Base-by-base conservation (phyloP, 805 yeast species). In the Myxozyma neotropica region DNA sequence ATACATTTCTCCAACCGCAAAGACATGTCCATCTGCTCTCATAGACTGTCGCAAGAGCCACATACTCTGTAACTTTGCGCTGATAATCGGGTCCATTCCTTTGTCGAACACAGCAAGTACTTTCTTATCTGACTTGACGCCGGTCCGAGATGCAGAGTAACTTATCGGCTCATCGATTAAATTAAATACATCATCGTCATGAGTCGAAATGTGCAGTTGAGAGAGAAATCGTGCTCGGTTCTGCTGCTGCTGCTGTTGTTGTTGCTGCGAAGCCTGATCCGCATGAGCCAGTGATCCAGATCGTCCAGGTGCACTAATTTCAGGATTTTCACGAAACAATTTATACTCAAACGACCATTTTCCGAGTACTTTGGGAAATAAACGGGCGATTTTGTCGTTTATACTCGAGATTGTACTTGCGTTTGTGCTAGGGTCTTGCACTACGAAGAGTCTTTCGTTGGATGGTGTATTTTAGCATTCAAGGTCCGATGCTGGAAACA, bases 11-110 rank as follows among this genome's bases (percentile, higher is more conserved):
- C 66, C 70, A 2, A 87, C 68, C 61, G 81, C 81, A 68, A 85
- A 88, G 4, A 82, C 81, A 54, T 80, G 80, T 0, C 96, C 96
- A 61, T 87, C 92, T 1, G 93, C 94, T 67, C 83, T 81, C 51
- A 88, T 79, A 8, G 81, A 76, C 71, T 89, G 96, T 61, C 89
- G 76, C 45, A 82, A 77, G 0, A 78, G 73, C 96, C 96, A 89
- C 52, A 86, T 70, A 63, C 88, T 82, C 69, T 84, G 87, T 55
- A 89, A 71, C 67, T 87, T 86, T 33, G 79, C 78, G 21, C 75
- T 75, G 1, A 86, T 70, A 45, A 88, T 77, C 38, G 71, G 69
- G 52, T 84, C 89, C 67, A 87, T 80, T 26, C 80, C 77, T 59
- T 85, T 88, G 55, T 79, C 80, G 53, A 82, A 67, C 0, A 85